Evolutionary conservation across 805 yeast genomes (phyloP), one percentile per base, ranked within the genome.

Genomic region (Pichia occidentalis): DNA sequence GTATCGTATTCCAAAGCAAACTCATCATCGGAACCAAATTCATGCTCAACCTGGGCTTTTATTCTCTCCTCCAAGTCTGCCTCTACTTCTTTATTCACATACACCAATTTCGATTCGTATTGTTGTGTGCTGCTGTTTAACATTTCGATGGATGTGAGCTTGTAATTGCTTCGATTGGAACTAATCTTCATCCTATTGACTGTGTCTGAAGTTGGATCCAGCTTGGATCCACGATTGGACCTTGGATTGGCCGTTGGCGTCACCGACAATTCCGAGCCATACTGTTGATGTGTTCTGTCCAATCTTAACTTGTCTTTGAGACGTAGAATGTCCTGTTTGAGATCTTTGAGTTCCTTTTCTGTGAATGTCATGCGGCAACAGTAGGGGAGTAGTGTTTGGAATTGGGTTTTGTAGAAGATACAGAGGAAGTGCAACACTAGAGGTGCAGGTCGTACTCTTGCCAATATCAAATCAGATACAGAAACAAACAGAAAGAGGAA

Each of bases 171-270:
- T 19, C 54, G 39, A 13, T 40, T 38, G 1, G 59, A 50, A 22
- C 41, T 47, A 29, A 59, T 39, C 25, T 48, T 44, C 10, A 55
- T 45, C 14, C 45, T 39, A 35, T 52, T 51, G 4, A 57, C 52
- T 6, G 42, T 43, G 14, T 49, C 54, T 14, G 59, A 49, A 22
- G 42, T 46, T 31, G 32, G 46, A 30, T 49, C 39, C n/a, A 55
- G 37, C 42, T 59, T 60, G 39, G 53, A 53, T 12, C 64, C 64
- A 31, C 63, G 48, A 41, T 60, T 59, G 4, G 37, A 19, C 10
- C 21, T 14, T 4, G 24, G 25, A 18, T 34, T 29, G 4, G 13
- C 24, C 13, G 30, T 14, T 18, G 39, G 29, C 3, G 17, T n/a
- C 7, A 31, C 28, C 12, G 60, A 49, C 21, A 45, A 45, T 4